A percentile compares a stretch with the other conserved stretches of the same genome.
Conservation (phyloP, 306 rosid species). For the Geum urbanum region DNA sequence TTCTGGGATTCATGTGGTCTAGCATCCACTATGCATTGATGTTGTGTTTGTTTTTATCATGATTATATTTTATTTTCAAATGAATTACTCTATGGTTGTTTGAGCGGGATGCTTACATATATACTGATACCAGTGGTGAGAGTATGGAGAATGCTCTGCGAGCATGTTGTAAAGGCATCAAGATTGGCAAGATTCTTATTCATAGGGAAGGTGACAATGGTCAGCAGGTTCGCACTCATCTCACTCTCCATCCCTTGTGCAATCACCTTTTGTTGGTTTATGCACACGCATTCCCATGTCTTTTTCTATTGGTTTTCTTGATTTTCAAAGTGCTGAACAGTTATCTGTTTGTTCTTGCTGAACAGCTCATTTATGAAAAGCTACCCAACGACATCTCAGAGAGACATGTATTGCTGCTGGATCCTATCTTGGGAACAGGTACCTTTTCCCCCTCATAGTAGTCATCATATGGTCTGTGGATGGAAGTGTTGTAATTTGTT, state of each 20-base stretch:
- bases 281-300: not conserved
- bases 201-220: conserved; percentile 99
- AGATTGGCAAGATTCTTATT: conserved; percentile 97
- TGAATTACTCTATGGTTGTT: not conserved
- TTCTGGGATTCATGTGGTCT: conserved; percentile 5
- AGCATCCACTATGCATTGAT: not conserved
- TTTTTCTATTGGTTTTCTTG: not conserved
- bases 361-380: conserved; percentile 91
- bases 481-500: not conserved
- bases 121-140: conserved; percentile 63
- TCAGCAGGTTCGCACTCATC: conserved; percentile 65
- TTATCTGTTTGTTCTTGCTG: conserved; percentile 29
- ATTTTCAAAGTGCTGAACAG: conserved; percentile 45
- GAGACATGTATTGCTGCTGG: conserved; percentile 89
- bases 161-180: conserved; percentile 99
- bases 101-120: conserved; percentile 19
- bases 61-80: not conserved
- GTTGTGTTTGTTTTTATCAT: not conserved
- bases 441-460: not conserved
- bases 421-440: conserved; percentile 99
- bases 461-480: not conserved
- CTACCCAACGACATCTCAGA: conserved; percentile 90
- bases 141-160: conserved; percentile 99
- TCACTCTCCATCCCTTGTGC: conserved; percentile 2
- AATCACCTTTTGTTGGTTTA: not conserved